Percentiles rank a stretch among this genome's conserved stretches.
phyloP scores from a whole-genome alignment of 192 early-diverging fungal genomes.

The Backusella westeae region DNA sequence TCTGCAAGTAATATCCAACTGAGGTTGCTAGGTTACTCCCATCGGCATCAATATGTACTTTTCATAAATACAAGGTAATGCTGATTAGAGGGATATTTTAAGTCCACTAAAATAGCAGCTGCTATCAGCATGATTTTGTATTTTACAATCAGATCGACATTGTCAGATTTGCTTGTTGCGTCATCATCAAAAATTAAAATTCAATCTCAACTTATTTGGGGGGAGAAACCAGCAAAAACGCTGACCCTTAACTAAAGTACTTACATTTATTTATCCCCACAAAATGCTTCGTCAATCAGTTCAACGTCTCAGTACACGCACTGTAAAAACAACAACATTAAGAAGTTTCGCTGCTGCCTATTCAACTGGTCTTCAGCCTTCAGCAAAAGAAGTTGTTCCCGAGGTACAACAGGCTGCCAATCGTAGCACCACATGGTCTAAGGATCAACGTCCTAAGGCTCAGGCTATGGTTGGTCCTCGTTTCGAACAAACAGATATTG shows the following conservation, averaged over 20 bases:
- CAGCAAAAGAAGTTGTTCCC: conserved; percentile 22
- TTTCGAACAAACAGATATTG: conserved; percentile 83
- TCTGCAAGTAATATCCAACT: not conserved
- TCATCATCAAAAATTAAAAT: conserved; percentile 3
- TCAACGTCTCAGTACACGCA: not conserved
- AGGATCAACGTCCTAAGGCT: conserved; percentile 66
- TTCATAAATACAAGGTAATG: not conserved
- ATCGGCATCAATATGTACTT: not conserved
- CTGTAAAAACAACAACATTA: not conserved
- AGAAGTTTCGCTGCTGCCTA: conserved; percentile 15
- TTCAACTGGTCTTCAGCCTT: conserved; percentile 20
- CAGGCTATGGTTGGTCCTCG: conserved; percentile 74
- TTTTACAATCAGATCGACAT: not conserved
- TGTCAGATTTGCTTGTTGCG: not conserved
- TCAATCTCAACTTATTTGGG: conserved; percentile 8
- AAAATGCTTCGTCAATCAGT: conserved; percentile 12
- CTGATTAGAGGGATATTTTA: not conserved
- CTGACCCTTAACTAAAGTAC: conserved; percentile 5
- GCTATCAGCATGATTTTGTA: not conserved
- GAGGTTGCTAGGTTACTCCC: not conserved
- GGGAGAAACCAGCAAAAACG: not conserved
- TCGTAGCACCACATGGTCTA: conserved; percentile 73
- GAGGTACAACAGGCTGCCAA: conserved; percentile 68
- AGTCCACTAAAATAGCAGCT: not conserved
- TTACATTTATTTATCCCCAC: conserved; percentile 2